Percentiles rank a stretch among this genome's conserved stretches.
phyloP scores from a whole-genome alignment of 106 monocot species.

The Alisma plantagoaquatica region DNA sequence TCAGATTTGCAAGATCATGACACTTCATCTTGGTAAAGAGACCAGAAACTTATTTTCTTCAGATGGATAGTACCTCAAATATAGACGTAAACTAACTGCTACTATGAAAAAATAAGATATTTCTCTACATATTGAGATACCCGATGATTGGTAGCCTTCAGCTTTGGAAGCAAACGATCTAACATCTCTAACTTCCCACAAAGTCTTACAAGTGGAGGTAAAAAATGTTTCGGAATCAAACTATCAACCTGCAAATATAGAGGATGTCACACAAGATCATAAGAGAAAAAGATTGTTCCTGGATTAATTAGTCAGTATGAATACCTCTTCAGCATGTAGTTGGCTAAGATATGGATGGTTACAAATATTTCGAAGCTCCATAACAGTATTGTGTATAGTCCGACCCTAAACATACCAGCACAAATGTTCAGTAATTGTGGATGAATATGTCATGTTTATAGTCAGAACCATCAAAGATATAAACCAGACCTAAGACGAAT shows the following conservation, averaged over 20 bases:
- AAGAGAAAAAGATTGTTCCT: slow-evolving; percentile 2
- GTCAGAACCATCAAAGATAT: too few relatives aligned
- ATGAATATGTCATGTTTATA: too few relatives aligned
- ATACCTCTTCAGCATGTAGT: slow-evolving; percentile 84
- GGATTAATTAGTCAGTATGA: background rate
- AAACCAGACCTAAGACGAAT: too few relatives aligned
- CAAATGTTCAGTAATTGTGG: too few relatives aligned
- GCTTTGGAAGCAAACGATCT: slow-evolving; percentile 88
- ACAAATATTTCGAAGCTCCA: slow-evolving; percentile 98
- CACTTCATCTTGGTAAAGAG: too few relatives aligned
- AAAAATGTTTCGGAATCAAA: slow-evolving; percentile 78
- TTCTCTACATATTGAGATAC: too few relatives aligned
- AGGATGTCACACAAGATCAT: slow-evolving; percentile 3
- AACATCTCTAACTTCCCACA: slow-evolving; percentile 99
- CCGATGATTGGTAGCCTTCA: slow-evolving; percentile 95
- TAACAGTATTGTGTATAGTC: slow-evolving; percentile 93
- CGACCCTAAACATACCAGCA: slow-evolving; percentile 63
- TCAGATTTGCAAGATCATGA: too few relatives aligned
- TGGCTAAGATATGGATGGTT: slow-evolving; percentile 98
- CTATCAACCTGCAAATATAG: slow-evolving; percentile 49
- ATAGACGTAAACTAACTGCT: too few relatives aligned
- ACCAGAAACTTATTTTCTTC: too few relatives aligned
- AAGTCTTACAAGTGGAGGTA: slow-evolving; percentile 82
- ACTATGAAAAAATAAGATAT: too few relatives aligned
- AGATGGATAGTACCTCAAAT: too few relatives aligned